A percentile compares a stretch with the other conserved stretches of the same genome.
Evolutionary conservation across 768 basidiomycete genomes (phyloP).

Genomic region (Clitopilus passeckerianus): DNA sequence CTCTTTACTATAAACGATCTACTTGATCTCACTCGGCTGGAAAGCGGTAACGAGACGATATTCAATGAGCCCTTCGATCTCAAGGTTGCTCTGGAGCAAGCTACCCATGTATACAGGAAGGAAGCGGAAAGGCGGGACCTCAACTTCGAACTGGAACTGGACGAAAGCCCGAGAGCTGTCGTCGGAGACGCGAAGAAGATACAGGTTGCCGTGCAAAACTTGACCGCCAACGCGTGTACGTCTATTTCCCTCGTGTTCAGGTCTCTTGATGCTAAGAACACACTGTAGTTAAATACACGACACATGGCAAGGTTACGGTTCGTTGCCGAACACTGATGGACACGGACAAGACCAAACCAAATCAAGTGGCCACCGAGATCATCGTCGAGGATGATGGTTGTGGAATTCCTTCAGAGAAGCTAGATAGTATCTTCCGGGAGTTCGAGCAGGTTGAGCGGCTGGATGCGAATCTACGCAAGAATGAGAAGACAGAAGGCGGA

Average conservation of each 20-base stretch:
- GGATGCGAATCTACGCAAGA: constrained; percentile 26
- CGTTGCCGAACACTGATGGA: constrained; percentile 48
- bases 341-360: constrained; percentile 40
- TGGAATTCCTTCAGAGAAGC: constrained; percentile 60
- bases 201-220: constrained; percentile 69
- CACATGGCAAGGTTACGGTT: constrained; percentile 54
- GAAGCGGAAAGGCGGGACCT: constrained; percentile 64
- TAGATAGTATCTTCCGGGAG: constrained; percentile 75
- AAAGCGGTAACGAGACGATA: constrained; percentile 68
- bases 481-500: constrained; percentile 28
- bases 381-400: constrained; percentile 68
- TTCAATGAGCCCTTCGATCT: constrained; percentile 78
- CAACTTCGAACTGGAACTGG: constrained; percentile 51
- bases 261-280: no score
- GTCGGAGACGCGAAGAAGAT: constrained; percentile 74
- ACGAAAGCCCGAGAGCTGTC: constrained; percentile 50
- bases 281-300: constrained; percentile 65
- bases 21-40: constrained; percentile 72
- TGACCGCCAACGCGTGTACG: constrained; percentile 72
- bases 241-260: no score
- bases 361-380: constrained; percentile 60
- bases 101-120: constrained; percentile 54
- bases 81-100: constrained; percentile 52
- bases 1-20: constrained; percentile 84
- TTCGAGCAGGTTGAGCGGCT: constrained; percentile 71